Evolutionary conservation across 352 stramenopile genomes (phyloP).

Genomic region (Pythium sp.): DNA sequence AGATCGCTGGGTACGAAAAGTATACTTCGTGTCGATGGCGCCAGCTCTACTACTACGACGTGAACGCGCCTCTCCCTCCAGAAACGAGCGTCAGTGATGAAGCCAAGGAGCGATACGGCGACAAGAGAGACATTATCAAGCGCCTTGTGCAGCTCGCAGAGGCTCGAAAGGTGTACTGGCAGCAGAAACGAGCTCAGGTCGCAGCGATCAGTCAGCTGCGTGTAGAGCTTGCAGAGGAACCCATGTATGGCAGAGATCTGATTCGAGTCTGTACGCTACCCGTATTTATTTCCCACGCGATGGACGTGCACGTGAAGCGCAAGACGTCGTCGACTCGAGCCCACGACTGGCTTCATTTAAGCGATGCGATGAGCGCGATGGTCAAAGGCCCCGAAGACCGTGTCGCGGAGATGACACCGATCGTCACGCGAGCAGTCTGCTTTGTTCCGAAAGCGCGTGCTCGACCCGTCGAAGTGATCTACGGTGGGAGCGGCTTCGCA

Average conservation of each 20-base stretch:
- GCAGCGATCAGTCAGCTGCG: constrained; percentile 25
- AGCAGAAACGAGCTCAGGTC: constrained; percentile 31
- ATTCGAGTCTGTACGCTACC: constrained; percentile 49
- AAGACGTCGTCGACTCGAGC: neutral
- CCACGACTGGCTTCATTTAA: constrained; percentile 22
- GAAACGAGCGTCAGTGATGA: constrained; percentile 23
- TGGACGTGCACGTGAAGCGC: constrained; percentile 57
- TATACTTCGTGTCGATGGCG: constrained; percentile 27
- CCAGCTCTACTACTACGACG: constrained; percentile 47
- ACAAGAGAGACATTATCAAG: constrained; percentile 38
- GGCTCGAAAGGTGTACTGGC: constrained; percentile 34
- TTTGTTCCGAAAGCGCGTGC: constrained; percentile 71
- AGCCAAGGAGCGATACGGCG: constrained; percentile 19
- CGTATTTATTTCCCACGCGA: constrained; percentile 68
- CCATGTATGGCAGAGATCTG: constrained; percentile 46
- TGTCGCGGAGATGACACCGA: constrained; percentile 33
- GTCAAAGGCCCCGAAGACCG: constrained; percentile 46
- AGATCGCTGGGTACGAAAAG: constrained; percentile 34
- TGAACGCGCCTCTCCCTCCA: constrained; percentile 29
- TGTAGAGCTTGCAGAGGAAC: constrained; percentile 36
- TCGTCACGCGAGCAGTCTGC: constrained; percentile 69
- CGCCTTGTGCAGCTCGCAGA: constrained; percentile 32
- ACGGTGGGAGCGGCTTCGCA: constrained; percentile 40
- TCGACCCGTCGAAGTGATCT: constrained; percentile 31
- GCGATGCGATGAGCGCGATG: constrained; percentile 42